Evolutionary conservation across 2,329 filamentous ascomycete species (phyloP).

Genomic region (Clarireedia paspali): DNA sequence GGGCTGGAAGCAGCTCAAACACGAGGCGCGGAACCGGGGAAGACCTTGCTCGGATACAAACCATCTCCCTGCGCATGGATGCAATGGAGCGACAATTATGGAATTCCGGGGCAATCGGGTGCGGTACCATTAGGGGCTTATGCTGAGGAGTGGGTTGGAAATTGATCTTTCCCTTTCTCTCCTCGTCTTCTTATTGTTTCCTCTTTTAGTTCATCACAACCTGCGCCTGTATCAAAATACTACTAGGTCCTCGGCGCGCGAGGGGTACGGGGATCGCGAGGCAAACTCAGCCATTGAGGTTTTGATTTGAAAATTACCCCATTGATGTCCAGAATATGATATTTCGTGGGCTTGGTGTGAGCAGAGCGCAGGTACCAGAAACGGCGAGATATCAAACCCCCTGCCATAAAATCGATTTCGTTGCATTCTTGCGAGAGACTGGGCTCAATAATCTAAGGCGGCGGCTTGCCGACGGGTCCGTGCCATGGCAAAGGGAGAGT

Average conservation of each 20-base stretch:
- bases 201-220: neutral
- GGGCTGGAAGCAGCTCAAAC: conserved; percentile 9
- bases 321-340: no score
- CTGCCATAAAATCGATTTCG: neutral
- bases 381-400: neutral
- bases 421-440: conserved; percentile 15
- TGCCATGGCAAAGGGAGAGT: neutral
- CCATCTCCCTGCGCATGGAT: neutral
- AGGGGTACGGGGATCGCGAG: neutral
- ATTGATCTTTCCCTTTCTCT: neutral
- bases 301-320: no score
- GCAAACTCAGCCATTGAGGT: neutral
- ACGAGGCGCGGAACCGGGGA: neutral
- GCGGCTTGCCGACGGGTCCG: conserved; percentile 16
- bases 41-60: neutral
- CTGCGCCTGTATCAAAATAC: neutral
- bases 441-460: conserved; percentile 4
- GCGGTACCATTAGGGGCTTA: neutral
- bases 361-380: no score
- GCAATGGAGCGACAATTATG: neutral
- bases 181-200: no score
- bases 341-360: neutral
- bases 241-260: neutral
- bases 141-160: neutral
- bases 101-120: conserved; percentile 7